Conservation (phyloP, 768 basidiomycete species). For the Lactarius sanguifluus region DNA sequence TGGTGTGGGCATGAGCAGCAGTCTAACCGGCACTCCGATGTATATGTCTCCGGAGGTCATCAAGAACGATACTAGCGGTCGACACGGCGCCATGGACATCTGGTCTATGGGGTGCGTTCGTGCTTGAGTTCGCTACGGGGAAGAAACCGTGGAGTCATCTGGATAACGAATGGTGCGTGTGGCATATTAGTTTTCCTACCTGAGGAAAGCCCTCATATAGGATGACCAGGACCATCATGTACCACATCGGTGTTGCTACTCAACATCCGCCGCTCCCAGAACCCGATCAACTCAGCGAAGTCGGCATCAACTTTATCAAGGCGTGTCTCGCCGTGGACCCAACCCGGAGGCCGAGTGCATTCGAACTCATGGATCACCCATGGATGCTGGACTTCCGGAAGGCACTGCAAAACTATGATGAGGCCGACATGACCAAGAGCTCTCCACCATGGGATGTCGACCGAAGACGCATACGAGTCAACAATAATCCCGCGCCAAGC, state of each 20-base stretch:
- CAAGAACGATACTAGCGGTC: constrained; percentile 85
- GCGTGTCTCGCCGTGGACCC: constrained; percentile 89
- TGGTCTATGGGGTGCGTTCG: constrained; percentile 99
- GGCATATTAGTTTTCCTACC: not conserved
- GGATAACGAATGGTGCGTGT: constrained; percentile 92
- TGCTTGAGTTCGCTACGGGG: constrained; percentile 94
- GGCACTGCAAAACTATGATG: constrained; percentile 65
- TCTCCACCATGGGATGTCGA: constrained; percentile 46
- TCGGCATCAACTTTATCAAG: constrained; percentile 93
- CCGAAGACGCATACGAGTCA: constrained; percentile 50
- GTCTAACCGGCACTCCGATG: constrained; percentile 97
- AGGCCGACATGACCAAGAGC: constrained; percentile 54
- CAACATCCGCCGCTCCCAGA: constrained; percentile 96
- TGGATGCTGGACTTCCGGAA: constrained; percentile 89
- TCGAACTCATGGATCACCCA: constrained; percentile 80
- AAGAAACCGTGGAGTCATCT: constrained; percentile 98
- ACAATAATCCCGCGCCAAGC: constrained; percentile 57
- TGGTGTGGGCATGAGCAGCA: constrained; percentile 63
- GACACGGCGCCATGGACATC: constrained; percentile 95
- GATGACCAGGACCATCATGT: constrained; percentile 93
- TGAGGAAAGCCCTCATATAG: constrained; percentile 8
- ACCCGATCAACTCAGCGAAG: constrained; percentile 79
- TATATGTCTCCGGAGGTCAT: constrained; percentile 99
- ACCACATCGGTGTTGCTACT: constrained; percentile 95
- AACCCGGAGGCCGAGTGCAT: constrained; percentile 75